Evolutionary conservation across 805 yeast genomes (phyloP).

Genomic region (Candida odintsovae): DNA sequence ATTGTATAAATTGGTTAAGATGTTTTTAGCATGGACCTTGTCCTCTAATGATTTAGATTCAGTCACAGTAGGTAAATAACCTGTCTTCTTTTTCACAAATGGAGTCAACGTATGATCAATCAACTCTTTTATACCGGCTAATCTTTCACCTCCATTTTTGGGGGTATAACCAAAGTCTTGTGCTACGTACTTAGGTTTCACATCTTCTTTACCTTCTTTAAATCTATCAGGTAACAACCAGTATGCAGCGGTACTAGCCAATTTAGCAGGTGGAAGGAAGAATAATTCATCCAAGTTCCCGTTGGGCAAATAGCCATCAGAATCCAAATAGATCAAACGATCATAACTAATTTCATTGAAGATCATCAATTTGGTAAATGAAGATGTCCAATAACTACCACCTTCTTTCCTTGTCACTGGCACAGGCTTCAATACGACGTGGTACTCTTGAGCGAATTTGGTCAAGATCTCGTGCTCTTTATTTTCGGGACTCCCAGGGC

Average conservation of each 20-base stretch:
- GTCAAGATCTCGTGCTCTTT: slow-evolving; percentile 5
- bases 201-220: slow-evolving; percentile 4
- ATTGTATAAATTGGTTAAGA: slow-evolving; percentile 28
- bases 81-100: background rate
- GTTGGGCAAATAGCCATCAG: slow-evolving; percentile 44
- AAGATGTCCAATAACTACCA: slow-evolving; percentile 21
- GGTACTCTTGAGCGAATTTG: slow-evolving; percentile 4
- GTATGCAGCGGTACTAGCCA: slow-evolving; percentile 43
- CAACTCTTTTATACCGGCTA: background rate
- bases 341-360: slow-evolving; percentile 45
- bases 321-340: slow-evolving; percentile 50
- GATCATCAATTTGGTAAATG: slow-evolving; percentile 50
- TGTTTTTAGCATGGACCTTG: slow-evolving; percentile 6
- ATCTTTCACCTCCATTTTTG: slow-evolving; percentile 1
- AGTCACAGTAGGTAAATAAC: background rate
- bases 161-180: background rate
- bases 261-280: slow-evolving; percentile 39
- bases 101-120: slow-evolving; percentile 2
- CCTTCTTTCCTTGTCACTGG: slow-evolving; percentile 2
- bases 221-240: slow-evolving; percentile 29
- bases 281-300: slow-evolving; percentile 45
- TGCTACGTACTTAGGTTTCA: background rate
- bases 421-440: slow-evolving; percentile 13
- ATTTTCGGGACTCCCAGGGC: background rate
- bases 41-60: background rate